Percentiles rank a stretch among this genome's conserved stretches.
Evolutionary conservation across 352 stramenopile genomes (phyloP).

Genomic region (Hyphochytrium catenoides): DNA sequence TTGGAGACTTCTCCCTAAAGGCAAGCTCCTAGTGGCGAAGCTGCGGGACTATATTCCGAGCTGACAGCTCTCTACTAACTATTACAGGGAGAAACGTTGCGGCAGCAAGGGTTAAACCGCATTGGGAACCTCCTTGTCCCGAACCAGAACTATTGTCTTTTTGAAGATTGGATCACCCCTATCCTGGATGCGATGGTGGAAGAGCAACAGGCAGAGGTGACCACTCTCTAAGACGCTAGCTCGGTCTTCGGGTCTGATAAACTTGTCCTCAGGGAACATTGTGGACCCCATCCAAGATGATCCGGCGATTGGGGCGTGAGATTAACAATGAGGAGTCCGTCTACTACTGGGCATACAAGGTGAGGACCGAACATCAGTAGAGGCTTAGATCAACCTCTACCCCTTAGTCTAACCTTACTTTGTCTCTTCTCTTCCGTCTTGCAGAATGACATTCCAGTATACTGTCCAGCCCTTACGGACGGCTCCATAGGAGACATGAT

Average conservation of each 20-base stretch:
- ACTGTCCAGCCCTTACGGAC: slow-evolving; percentile 96
- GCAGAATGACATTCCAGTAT: slow-evolving; percentile 96
- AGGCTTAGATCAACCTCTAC: too few species aligned
- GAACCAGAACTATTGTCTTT: slow-evolving; percentile 99
- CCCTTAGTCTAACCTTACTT: too few species aligned
- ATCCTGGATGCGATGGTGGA: slow-evolving; percentile 93
- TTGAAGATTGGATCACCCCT: slow-evolving; percentile 86
- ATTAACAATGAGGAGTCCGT: slow-evolving; percentile 95
- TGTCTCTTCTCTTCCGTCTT: background rate
- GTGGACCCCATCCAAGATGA: slow-evolving; percentile 95
- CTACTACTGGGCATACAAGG: slow-evolving; percentile 95
- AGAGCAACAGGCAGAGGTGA: slow-evolving; percentile 69
- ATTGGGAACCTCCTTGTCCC: slow-evolving; percentile 99
- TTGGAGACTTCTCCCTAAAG: slow-evolving; percentile 92
- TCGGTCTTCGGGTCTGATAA: too few species aligned
- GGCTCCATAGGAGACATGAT: slow-evolving; percentile 99
- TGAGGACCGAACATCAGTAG: too few species aligned
- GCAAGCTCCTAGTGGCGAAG: slow-evolving; percentile 11
- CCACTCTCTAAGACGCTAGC: background rate
- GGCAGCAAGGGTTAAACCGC: slow-evolving; percentile 91
- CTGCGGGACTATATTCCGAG: background rate
- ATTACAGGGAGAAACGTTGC: slow-evolving; percentile 66
- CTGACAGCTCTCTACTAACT: too few species aligned
- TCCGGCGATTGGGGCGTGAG: slow-evolving; percentile 81
- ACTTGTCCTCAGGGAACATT: slow-evolving; percentile 21